Percentiles rank a stretch among this genome's conserved stretches.
Evolutionary conservation across 1,284 basidiomycete species (phyloP).

Genomic region (Trichosporon sp.): DNA sequence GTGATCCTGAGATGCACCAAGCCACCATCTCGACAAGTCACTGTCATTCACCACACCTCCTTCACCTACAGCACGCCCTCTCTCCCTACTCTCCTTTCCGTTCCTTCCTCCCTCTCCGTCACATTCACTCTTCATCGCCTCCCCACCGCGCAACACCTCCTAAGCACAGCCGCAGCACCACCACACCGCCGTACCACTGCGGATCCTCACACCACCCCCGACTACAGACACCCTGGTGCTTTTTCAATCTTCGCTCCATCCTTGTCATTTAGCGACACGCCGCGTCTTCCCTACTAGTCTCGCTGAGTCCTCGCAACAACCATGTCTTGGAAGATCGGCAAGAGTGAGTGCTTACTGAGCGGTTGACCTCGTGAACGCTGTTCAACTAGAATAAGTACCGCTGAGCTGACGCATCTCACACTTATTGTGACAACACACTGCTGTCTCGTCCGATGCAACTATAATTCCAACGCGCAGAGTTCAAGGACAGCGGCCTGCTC

Average conservation of each 20-base stretch:
- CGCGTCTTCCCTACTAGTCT: background rate
- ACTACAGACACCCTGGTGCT: background rate
- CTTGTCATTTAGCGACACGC: background rate
- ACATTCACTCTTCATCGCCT: slow-evolving; percentile 14
- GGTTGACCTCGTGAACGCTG: background rate
- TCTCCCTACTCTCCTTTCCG: slow-evolving; percentile 21
- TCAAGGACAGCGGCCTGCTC: slow-evolving; percentile 54
- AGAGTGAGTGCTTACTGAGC: slow-evolving; percentile 53
- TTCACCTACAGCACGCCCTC: background rate
- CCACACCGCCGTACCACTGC: background rate
- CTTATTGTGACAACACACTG: slow-evolving; percentile 15
- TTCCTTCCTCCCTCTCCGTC: slow-evolving; percentile 18
- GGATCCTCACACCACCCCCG: background rate
- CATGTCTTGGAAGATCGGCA: slow-evolving; percentile 60
- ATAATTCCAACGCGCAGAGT: slow-evolving; percentile 39
- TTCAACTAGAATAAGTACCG: background rate
- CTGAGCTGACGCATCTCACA: slow-evolving; percentile 27
- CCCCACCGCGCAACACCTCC: background rate
- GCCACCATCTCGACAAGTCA: slow-evolving; percentile 5
- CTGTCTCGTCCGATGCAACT: slow-evolving; percentile 19
- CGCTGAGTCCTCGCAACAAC: slow-evolving; percentile 19
- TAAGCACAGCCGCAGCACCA: background rate
- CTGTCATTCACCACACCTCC: background rate
- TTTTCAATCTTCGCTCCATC: background rate
- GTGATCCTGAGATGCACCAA: background rate